phyloP scores from a whole-genome alignment of 2,329 filamentous ascomycete species.

The Arthrobotrys musiformis region DNA sequence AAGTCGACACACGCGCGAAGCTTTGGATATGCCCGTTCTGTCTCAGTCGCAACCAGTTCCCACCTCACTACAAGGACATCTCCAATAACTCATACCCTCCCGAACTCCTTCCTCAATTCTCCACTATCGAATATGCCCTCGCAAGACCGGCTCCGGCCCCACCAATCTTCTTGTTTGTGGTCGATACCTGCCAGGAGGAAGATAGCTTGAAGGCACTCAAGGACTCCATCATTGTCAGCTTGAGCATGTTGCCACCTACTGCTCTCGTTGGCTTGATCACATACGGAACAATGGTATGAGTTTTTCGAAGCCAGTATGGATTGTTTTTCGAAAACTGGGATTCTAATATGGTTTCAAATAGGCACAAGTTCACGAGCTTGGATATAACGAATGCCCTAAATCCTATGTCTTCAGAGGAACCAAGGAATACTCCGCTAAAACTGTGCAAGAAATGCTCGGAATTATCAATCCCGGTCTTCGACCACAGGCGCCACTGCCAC shows the following conservation, averaged over 20 bases:
- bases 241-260: conserved; percentile 82
- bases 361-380: conserved; percentile 97
- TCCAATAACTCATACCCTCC: conserved; percentile 83
- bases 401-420: conserved; percentile 97
- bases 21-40: conserved; percentile 93
- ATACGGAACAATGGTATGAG: conserved; percentile 86
- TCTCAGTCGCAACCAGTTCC: conserved; percentile 81
- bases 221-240: conserved; percentile 85
- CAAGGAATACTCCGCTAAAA: conserved; percentile 98
- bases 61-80: conserved; percentile 90
- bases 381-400: conserved; percentile 97
- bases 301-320: background rate
- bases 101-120: conserved; percentile 82
- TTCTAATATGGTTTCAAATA: conserved; percentile 61
- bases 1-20: conserved; percentile 83
- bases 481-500: conserved; percentile 73
- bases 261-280: conserved; percentile 85
- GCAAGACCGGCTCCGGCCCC: conserved; percentile 84
- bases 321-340: background rate
- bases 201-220: conserved; percentile 84
- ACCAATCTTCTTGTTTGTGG: conserved; percentile 86
- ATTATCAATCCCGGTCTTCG: conserved; percentile 77
- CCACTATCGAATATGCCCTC: conserved; percentile 88
- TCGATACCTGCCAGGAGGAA: conserved; percentile 88
- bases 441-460: conserved; percentile 99